Percentiles rank a stretch among this genome's conserved stretches.
Conservation (phyloP, 495 filamentous ascomycete genomes). For the Paragyromitra xinjiangensis region DNA sequence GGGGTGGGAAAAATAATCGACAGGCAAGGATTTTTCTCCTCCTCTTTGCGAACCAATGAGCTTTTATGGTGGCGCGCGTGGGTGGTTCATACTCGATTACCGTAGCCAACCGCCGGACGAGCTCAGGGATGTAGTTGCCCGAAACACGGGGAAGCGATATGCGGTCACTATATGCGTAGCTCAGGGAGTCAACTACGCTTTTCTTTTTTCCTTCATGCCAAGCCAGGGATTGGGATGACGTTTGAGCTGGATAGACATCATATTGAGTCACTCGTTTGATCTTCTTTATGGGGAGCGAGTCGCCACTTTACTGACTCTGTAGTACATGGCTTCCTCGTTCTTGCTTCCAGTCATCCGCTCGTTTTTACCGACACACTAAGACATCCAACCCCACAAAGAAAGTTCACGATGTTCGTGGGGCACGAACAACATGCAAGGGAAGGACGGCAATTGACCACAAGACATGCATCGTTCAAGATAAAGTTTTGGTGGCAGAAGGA, state of each 20-base stretch:
- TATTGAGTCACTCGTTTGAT: constrained; percentile 22
- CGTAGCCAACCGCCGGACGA: constrained; percentile 25
- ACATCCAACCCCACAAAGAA: background rate
- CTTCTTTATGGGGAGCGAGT: too few species aligned
- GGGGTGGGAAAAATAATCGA: background rate
- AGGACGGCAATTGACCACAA: background rate
- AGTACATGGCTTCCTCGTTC: background rate
- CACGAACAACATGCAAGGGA: background rate
- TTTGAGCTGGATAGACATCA: constrained; percentile 6
- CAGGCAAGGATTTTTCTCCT: constrained; percentile 18
- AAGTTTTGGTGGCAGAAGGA: background rate
- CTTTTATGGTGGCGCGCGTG: constrained; percentile 9
- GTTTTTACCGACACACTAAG: background rate
- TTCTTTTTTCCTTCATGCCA: background rate
- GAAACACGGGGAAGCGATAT: constrained; percentile 38
- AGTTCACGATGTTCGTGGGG: background rate
- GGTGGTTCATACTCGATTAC: background rate
- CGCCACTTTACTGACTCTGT: too few species aligned
- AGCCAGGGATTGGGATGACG: background rate
- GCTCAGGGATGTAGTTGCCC: constrained; percentile 8
- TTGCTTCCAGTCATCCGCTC: background rate
- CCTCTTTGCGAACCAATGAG: constrained; percentile 24
- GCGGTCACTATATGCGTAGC: constrained; percentile 1
- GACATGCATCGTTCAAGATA: background rate
- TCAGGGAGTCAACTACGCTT: background rate